Evolutionary conservation across 768 basidiomycete genomes (phyloP).

Genomic region (Calocybe gangraenosa): DNA sequence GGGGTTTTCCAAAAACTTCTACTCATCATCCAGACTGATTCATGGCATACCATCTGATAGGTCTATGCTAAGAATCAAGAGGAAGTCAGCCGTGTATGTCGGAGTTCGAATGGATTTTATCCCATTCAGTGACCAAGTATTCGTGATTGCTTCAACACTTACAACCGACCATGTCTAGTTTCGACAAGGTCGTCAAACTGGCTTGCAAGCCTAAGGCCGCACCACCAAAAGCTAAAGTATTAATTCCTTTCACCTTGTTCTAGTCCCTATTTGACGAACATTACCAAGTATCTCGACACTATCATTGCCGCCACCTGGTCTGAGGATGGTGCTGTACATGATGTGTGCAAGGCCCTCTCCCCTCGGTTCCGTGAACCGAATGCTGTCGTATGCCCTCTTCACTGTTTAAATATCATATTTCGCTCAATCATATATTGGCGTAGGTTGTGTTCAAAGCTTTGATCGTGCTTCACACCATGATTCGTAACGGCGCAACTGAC

Average conservation of each 20-base stretch:
- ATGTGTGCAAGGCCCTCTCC: slow-evolving; percentile 86
- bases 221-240: slow-evolving; percentile 91
- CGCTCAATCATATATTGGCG: slow-evolving; percentile 1
- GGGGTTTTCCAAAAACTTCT: too few relatives aligned
- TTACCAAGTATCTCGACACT: slow-evolving; percentile 83
- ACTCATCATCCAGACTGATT: too few relatives aligned
- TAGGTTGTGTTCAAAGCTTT: slow-evolving; percentile 98
- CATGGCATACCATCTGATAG: too few relatives aligned
- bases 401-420: slow-evolving; percentile 1
- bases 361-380: slow-evolving; percentile 90
- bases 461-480: slow-evolving; percentile 94
- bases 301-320: slow-evolving; percentile 97
- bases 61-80: too few relatives aligned
- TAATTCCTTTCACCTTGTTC: slow-evolving; percentile 5
- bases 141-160: slow-evolving; percentile 11
- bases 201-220: slow-evolving; percentile 98
- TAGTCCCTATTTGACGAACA: slow-evolving; percentile 1
- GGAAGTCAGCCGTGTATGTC: slow-evolving; percentile 10
- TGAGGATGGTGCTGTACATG: slow-evolving; percentile 88
- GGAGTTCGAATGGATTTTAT: slow-evolving; percentile 16
- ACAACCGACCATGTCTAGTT: slow-evolving; percentile 58
- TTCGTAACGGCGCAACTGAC: slow-evolving; percentile 94
- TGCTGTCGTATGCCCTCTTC: slow-evolving; percentile 58
- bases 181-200: slow-evolving; percentile 90
- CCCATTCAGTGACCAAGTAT: slow-evolving; percentile 11